Conservation (phyloP, 768 basidiomycete species). For the Saitozyma podzolica region DNA sequence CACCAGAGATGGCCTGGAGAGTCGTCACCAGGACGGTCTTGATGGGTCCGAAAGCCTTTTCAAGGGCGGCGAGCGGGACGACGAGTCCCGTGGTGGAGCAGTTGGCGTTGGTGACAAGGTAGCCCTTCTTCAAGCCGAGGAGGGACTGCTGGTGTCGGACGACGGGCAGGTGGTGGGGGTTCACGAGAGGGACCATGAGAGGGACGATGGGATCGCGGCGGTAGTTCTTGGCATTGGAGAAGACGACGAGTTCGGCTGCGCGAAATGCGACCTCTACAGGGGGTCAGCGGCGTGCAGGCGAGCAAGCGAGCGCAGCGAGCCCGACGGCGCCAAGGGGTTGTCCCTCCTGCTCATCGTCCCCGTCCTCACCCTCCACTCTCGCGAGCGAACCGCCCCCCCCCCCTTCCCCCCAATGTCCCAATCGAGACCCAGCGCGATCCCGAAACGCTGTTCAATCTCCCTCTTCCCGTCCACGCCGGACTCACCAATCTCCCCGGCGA, state of each 20-base stretch:
- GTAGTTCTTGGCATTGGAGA: conserved; percentile 97
- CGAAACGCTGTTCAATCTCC: too few species aligned
- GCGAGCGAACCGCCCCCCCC: too few species aligned
- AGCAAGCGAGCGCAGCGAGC: background rate
- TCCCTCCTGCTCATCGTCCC: background rate
- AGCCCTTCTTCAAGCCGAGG: conserved; percentile 68
- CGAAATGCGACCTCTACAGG: conserved; percentile 80
- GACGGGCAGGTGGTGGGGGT: conserved; percentile 79
- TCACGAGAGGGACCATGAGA: conserved; percentile 94
- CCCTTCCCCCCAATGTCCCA: too few species aligned
- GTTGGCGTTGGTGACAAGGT: conserved; percentile 98
- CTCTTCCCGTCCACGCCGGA: conserved; percentile 2
- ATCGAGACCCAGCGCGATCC: too few species aligned
- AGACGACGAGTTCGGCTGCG: conserved; percentile 81
- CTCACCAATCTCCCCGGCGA: conserved; percentile 90
- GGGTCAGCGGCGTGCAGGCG: background rate
- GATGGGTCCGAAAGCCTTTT: conserved; percentile 80
- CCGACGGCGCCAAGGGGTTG: background rate
- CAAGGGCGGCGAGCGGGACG: conserved; percentile 45
- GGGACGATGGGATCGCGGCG: conserved; percentile 89
- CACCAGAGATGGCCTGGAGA: conserved; percentile 96
- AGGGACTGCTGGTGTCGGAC: conserved; percentile 75
- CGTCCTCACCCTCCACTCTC: background rate
- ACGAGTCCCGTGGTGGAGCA: conserved; percentile 84
- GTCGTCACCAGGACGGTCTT: conserved; percentile 89